These are phyloP conservation scores for Tuber indicum DNA, from an alignment of 495 filamentous ascomycete genomes.

Conservation along the genomic window DNA sequence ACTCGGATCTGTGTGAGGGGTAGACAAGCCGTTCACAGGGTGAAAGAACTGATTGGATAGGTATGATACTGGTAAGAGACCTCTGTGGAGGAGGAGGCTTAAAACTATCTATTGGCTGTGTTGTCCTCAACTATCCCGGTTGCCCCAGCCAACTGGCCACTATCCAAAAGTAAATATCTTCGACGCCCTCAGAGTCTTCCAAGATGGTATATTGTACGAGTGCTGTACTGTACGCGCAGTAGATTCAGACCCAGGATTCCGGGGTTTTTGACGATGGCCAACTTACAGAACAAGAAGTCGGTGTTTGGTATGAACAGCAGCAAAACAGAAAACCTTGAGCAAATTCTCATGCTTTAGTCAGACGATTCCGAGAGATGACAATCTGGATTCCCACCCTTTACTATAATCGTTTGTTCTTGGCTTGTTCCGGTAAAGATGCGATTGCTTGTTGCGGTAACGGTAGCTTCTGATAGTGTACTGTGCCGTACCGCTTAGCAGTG, in stretches of 20 bases:
- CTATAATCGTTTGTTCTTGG: background rate
- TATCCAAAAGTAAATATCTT: background rate
- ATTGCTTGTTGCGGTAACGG: background rate
- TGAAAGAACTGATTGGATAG: background rate
- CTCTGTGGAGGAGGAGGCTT: background rate
- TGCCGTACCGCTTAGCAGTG: background rate
- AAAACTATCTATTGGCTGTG: background rate
- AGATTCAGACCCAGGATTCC: background rate
- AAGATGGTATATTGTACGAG: background rate
- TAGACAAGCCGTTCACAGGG: background rate
- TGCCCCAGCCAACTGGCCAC: background rate
- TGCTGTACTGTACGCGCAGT: background rate
- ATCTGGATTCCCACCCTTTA: background rate
- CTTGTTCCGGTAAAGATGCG: background rate
- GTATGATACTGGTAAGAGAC: background rate
- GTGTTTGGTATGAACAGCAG: background rate
- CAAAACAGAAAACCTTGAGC: background rate
- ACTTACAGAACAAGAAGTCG: background rate
- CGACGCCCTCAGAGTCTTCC: background rate
- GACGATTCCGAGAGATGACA: background rate
- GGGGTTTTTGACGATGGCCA: background rate
- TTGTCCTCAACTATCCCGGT: background rate
- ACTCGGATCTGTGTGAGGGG: background rate
- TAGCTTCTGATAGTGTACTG: background rate
- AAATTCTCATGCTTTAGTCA: background rate